Base-by-base conservation (phyloP, 2,329 filamentous ascomycete species). In the Metarhizium guizhouense region DNA sequence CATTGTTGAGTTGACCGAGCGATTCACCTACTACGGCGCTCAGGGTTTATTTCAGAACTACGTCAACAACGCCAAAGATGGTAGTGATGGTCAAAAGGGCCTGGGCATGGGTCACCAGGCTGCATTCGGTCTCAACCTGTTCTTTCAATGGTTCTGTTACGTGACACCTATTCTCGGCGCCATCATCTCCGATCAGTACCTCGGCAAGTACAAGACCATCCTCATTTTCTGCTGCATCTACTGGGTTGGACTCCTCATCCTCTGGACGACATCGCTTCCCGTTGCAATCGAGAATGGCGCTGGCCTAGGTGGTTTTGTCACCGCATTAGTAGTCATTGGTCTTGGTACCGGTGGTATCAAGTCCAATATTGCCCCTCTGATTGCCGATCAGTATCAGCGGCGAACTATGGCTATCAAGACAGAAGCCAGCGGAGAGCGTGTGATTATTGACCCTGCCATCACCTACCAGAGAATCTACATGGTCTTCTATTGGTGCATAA, bases 401-500 rank as follows among this genome's bases (percentile, higher is more conserved):
- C 67, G 69, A 51, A 61, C 64, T 56, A 82, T 77, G 73, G 75
- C 73, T 29, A 65, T 83, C 51, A 74, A 72, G 62, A 77, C 74
- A 2, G 69, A 78, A 47, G 68, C 73, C 60, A 68, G 61, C 6
- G 81, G 80, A 43, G 77, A 83, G 68, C 74, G 77, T 74, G 82
- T 88, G 54, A 77, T 89, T 59, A 79, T 87, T 30, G 85, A 88
- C 61, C 84, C 85, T 0, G 75, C 79, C 43, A 74, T 87, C 54
- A 88, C 86, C 1, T 79, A 85, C 59, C 81, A 85, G 63, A 77
- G 83, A 51, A 83, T 88, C 58, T 88, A 87, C 74, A 87, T 84
- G 83, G 80, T 88, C 65, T 89, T 88, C 73, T 89, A 89, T 70
- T 77, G 79, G 67, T 86, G 82, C 70, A 88, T 90, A 65, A 90